Evolutionary conservation across 345 rosid genomes (phyloP), one percentile per base, ranked within the genome.

Genomic region (Brassica incana): DNA sequence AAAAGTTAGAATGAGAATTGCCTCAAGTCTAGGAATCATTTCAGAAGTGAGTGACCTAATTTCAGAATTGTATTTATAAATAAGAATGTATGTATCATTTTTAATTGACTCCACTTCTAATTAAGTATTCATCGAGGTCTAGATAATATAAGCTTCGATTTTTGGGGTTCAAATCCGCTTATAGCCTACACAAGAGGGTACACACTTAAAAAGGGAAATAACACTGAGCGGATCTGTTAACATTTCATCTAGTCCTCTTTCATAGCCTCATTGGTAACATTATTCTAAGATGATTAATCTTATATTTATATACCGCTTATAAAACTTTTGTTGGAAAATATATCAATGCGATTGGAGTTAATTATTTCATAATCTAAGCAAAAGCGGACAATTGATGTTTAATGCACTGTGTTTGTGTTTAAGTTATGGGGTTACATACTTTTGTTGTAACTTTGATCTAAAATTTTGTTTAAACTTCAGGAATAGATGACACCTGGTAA

Each of bases 401-500:
- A 16, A 16, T 38, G 2, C 27, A 2, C 25, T 65, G n/a, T 25
- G 10, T 15, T 68, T 48, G 35, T 40, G 69, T 38, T 23, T 38
- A 5, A 10, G 0, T 33, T 18, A 66, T 35, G 16, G 38, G 30
- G 30, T 4, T 36, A 9, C 5, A 4, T 65, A 67, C 52, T 20
- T 14, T 43, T 69, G 38, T 69, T 68, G 63, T 45, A 61, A 77
- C 54, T 45, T 18, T 23, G 33, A 29, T 16, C 45, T 38, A 52
- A 11, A 50, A 0, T 7, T 27, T 15, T 40, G 1, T 30, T 12
- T 30, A 14, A 5, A 23, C 5, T 5, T 56, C 29, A n/a, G 3
- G 65, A 62, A 9, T 23, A 69, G 38, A 33, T n/a, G 75, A 69
- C 71, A 63, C 80, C 56, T 77, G 48, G 63, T 48, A 18, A 62